These are phyloP conservation scores for Annulohypoxylon maeteangense DNA, from an alignment of 495 filamentous ascomycete species.

Conservation along the genomic window DNA sequence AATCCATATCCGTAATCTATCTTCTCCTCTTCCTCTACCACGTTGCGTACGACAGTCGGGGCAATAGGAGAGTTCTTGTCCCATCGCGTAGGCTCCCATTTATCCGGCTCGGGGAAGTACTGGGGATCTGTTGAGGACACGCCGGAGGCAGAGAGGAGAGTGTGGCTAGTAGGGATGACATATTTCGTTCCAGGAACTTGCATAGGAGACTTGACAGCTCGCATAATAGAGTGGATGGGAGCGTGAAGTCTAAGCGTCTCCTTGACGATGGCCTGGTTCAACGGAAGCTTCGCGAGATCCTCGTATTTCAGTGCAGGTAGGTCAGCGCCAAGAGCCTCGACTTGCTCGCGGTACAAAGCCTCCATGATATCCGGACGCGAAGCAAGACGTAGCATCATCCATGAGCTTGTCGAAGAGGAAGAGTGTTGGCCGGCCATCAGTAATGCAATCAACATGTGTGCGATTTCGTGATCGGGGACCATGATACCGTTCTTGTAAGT, in stretches of 20 bases:
- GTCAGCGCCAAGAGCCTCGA: constrained; percentile 67
- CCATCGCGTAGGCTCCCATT: constrained; percentile 94
- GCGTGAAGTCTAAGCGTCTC: constrained; percentile 84
- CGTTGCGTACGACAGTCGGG: constrained; percentile 57
- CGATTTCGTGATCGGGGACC: constrained; percentile 82
- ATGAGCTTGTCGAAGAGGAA: constrained; percentile 80
- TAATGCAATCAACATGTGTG: constrained; percentile 92
- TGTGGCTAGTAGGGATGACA: constrained; percentile 78
- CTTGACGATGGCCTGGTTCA: constrained; percentile 77
- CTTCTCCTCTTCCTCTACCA: constrained; percentile 75
- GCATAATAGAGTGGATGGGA: constrained; percentile 87
- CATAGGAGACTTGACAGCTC: constrained; percentile 83
- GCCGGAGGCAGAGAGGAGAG: constrained; percentile 83
- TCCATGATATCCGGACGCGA: constrained; percentile 77
- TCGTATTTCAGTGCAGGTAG: constrained; percentile 73
- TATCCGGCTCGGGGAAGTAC: constrained; percentile 82
- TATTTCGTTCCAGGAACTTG: constrained; percentile 80
- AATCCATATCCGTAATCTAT: constrained; percentile 95
- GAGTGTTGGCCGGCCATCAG: constrained; percentile 93
- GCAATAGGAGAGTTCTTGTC: constrained; percentile 61
- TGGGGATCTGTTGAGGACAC: constrained; percentile 73
- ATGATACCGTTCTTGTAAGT: constrained; percentile 77
- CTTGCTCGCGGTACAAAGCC: constrained; percentile 80
- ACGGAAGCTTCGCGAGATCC: constrained; percentile 72
- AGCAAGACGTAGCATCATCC: constrained; percentile 84